Evolutionary conservation across 2,329 filamentous ascomycete genomes (phyloP).

Genomic region (Alternaria atra): DNA sequence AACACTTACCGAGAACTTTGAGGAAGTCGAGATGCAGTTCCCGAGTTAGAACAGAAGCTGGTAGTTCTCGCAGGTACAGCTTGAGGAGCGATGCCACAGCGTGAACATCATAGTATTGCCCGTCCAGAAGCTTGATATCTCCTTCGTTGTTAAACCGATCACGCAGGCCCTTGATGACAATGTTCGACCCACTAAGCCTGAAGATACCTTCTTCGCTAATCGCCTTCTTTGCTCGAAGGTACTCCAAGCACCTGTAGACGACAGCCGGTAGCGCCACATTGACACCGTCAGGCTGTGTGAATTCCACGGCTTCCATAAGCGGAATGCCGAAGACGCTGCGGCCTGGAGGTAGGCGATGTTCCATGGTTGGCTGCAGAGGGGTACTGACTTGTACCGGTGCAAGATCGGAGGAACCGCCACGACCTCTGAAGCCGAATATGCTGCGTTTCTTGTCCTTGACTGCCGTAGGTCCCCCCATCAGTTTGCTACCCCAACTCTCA

Average conservation of each 20-base stretch:
- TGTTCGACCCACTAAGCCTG: constrained; percentile 93
- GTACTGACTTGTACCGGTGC: constrained; percentile 47
- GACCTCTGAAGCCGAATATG: constrained; percentile 71
- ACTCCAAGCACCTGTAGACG: constrained; percentile 94
- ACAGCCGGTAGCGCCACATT: constrained; percentile 85
- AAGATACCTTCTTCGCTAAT: constrained; percentile 93
- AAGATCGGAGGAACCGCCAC: constrained; percentile 73
- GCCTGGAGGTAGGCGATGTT: constrained; percentile 55
- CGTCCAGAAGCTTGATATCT: constrained; percentile 87
- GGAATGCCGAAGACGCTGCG: constrained; percentile 81
- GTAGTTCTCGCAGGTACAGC: constrained; percentile 90
- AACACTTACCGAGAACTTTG: constrained; percentile 69
- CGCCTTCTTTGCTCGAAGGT: constrained; percentile 83
- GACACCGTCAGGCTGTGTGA: constrained; percentile 76
- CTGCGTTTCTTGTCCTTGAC: constrained; percentile 84
- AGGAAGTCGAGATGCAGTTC: constrained; percentile 92
- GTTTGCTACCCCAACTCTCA: constrained; percentile 85
- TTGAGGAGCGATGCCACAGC: constrained; percentile 94
- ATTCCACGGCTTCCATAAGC: constrained; percentile 84
- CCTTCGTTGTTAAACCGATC: constrained; percentile 94
- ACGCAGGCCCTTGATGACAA: constrained; percentile 87
- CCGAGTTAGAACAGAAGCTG: constrained; percentile 87
- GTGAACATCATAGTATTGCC: constrained; percentile 92
- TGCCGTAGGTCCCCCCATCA: constrained; percentile 44
- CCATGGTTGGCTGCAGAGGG: constrained; percentile 26